A percentile compares a stretch with the other conserved stretches of the same genome.
Conservation (phyloP, 306 rosid genomes). For the Ammopiptanthus mongolicus region DNA sequence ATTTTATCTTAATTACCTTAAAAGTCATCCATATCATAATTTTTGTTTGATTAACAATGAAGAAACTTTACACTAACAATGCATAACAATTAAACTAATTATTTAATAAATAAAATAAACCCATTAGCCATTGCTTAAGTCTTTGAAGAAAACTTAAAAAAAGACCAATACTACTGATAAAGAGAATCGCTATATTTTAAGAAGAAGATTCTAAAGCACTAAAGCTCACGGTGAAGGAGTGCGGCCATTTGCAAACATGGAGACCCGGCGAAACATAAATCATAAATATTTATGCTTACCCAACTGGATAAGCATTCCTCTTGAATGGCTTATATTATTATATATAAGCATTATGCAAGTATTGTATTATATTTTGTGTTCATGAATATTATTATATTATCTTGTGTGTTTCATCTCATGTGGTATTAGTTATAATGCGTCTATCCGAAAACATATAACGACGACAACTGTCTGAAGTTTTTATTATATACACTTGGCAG, state of each 20-base stretch:
- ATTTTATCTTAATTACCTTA: too few species aligned
- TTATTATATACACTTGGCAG: constrained; percentile 3
- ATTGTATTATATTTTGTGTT: background rate
- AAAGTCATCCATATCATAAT: too few species aligned
- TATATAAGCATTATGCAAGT: background rate
- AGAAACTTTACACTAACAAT: too few species aligned
- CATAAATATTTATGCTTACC: background rate
- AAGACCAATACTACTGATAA: background rate
- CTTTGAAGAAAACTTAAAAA: background rate
- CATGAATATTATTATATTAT: background rate
- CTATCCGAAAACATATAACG: constrained; percentile 3
- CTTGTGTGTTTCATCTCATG: background rate
- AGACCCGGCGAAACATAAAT: constrained; percentile 6
- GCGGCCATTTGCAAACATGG: constrained; percentile 9
- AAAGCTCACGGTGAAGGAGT: background rate
- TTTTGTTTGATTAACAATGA: too few species aligned
- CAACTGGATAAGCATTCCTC: constrained; percentile 23
- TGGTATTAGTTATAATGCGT: constrained; percentile 2
- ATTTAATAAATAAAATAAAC: background rate
- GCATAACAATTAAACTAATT: too few species aligned
- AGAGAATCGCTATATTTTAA: background rate
- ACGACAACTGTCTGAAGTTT: background rate
- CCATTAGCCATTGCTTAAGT: background rate
- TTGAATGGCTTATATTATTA: background rate
- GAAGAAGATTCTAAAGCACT: constrained; percentile 12